Conservation (phyloP, 2,329 filamentous ascomycete genomes). For the Aureobasidium sp. region DNA sequence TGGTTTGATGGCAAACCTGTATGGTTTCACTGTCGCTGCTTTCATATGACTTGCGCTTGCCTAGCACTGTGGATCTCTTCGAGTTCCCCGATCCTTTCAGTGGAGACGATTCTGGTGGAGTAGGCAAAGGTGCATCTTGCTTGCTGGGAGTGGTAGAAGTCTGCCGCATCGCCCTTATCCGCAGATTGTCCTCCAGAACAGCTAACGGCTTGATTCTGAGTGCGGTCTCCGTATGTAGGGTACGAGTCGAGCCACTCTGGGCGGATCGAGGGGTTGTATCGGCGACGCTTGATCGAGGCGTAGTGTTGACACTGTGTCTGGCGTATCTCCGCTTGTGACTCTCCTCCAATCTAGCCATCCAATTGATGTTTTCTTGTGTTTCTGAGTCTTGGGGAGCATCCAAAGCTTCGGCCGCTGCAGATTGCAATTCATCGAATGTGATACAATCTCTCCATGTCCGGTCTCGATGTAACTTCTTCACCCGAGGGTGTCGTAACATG, state of each 20-base stretch:
- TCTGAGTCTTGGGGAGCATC: conserved; percentile 44
- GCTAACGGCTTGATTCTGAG: not conserved
- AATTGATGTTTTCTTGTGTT: conserved; percentile 52
- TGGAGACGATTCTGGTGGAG: conserved; percentile 4
- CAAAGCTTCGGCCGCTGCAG: conserved; percentile 52
- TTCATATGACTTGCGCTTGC: not conserved
- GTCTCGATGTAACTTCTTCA: conserved; percentile 71
- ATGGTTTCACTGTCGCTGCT: not conserved
- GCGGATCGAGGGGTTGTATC: not conserved
- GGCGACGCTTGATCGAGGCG: conserved; percentile 14
- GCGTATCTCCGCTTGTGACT: conserved; percentile 23
- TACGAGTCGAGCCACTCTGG: not conserved
- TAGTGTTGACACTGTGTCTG: conserved; percentile 17
- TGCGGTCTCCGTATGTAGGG: not conserved
- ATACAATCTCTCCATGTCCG: conserved; percentile 60
- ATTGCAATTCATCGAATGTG: conserved; percentile 61
- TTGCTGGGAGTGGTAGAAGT: not conserved
- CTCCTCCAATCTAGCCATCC: conserved; percentile 52
- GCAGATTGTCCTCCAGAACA: not conserved
- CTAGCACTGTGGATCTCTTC: not conserved
- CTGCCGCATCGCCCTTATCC: not conserved
- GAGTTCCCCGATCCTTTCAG: not conserved
- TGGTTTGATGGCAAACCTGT: too few relatives aligned
- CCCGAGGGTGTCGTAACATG: conserved; percentile 66
- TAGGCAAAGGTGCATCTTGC: not conserved